A percentile compares a stretch with the other conserved stretches of the same genome.
Evolutionary conservation across 1,284 basidiomycete species (phyloP).

Genomic region (Leccinum subrobustum): DNA sequence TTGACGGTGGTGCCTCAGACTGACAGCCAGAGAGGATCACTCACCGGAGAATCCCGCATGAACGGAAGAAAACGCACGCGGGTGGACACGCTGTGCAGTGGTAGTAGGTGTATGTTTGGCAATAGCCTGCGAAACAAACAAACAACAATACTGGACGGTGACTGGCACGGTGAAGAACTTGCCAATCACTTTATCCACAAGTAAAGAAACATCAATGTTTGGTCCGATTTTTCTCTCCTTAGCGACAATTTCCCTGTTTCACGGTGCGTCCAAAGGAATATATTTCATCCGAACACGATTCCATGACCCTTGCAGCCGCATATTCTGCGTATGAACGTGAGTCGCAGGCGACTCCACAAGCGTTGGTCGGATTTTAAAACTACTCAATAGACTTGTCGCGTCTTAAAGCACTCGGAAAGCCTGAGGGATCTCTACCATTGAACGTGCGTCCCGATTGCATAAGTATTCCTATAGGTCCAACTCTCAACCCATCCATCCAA

Average conservation of each 20-base stretch:
- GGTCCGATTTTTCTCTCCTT: conserved; percentile 44
- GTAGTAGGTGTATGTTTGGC: conserved; percentile 11
- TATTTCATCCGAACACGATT: neutral
- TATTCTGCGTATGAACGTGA: conserved; percentile 65
- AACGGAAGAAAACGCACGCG: too few species aligned
- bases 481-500: conserved; percentile 2
- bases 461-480: neutral
- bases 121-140: conserved; percentile 17
- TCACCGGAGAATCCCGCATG: too few species aligned
- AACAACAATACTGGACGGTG: neutral
- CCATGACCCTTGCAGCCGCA: conserved; percentile 43
- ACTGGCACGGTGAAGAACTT: neutral
- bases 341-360: conserved; percentile 24
- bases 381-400: conserved; percentile 60
- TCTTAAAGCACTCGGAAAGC: conserved; percentile 69
- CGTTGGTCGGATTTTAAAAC: neutral
- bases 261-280: conserved; percentile 40
- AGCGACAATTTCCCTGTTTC: conserved; percentile 48
- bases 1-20: neutral
- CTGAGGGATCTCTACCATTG: conserved; percentile 60
- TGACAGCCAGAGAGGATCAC: neutral
- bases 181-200: neutral
- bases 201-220: conserved; percentile 33
- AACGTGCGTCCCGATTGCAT: conserved; percentile 46
- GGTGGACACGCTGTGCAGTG: too few species aligned